Percentiles rank a stretch among this genome's conserved stretches.
Evolutionary conservation across 2,329 filamentous ascomycete genomes (phyloP).

Genomic region (Pyricularia sp.): DNA sequence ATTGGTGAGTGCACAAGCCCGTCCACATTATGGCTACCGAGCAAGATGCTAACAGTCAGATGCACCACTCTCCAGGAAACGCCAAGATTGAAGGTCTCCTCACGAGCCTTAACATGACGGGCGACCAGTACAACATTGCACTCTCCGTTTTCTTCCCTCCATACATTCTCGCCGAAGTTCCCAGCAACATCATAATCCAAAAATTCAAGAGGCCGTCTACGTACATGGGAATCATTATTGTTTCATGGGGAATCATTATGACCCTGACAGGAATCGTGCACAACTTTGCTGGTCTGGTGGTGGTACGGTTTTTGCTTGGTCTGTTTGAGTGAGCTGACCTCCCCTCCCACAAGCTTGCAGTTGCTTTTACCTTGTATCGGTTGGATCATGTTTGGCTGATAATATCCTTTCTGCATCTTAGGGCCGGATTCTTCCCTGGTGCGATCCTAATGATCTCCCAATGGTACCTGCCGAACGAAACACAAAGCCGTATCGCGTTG

Average conservation of each 20-base stretch:
- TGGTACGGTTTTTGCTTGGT: neutral
- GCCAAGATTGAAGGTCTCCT: slow-evolving; percentile 45
- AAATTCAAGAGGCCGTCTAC: slow-evolving; percentile 24
- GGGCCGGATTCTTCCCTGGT: slow-evolving; percentile 21
- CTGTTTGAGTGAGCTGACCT: neutral
- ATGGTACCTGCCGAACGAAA: slow-evolving; percentile 21
- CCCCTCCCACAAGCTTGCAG: accelerated
- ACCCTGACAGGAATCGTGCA: slow-evolving; percentile 8
- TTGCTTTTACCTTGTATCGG: neutral
- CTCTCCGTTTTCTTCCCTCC: slow-evolving; percentile 53
- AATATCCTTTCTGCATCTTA: slow-evolving; percentile 18
- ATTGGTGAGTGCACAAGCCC: neutral
- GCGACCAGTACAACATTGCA: slow-evolving; percentile 50
- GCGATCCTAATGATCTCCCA: slow-evolving; percentile 18
- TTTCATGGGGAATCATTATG: slow-evolving; percentile 33
- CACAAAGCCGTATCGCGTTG: slow-evolving; percentile 9
- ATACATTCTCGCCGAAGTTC: slow-evolving; percentile 55
- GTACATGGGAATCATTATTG: neutral
- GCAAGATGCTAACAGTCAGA: neutral
- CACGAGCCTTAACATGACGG: slow-evolving; percentile 36
- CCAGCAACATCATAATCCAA: slow-evolving; percentile 41
- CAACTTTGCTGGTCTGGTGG: slow-evolving; percentile 2
- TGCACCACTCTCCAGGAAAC: slow-evolving; percentile 29
- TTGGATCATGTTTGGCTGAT: neutral
- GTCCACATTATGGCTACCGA: neutral